Evolutionary conservation across 1,284 basidiomycete species (phyloP).

Genomic region (Peniophora sp.): DNA sequence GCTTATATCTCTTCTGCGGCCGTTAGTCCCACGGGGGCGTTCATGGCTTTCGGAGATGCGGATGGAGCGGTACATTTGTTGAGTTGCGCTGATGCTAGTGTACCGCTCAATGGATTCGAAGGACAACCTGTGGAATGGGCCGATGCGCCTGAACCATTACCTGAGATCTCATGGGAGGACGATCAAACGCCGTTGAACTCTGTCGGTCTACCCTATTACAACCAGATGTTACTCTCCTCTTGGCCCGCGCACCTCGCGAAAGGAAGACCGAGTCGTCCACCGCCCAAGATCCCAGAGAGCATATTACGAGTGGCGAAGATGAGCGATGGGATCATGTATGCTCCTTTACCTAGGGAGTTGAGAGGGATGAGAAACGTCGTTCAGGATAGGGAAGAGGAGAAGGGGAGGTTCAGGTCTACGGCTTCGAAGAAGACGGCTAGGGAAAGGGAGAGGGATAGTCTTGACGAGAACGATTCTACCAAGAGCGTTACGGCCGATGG

Average conservation of each 20-base stretch:
- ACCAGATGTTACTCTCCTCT: slow-evolving; percentile 71
- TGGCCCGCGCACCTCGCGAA: slow-evolving; percentile 52
- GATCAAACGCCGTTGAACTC: slow-evolving; percentile 84
- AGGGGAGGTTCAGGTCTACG: slow-evolving; percentile 73
- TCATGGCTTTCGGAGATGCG: slow-evolving; percentile 88
- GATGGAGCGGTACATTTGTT: slow-evolving; percentile 84
- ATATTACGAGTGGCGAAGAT: slow-evolving; percentile 75
- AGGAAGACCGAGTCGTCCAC: slow-evolving; percentile 48
- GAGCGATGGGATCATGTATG: slow-evolving; percentile 88
- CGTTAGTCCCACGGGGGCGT: slow-evolving; percentile 82
- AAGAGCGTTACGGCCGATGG: slow-evolving; percentile 69
- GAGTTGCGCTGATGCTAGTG: slow-evolving; percentile 56
- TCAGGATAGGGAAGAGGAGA: slow-evolving; percentile 38
- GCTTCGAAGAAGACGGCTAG: slow-evolving; percentile 25
- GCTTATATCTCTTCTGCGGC: slow-evolving; percentile 80
- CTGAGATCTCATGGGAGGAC: slow-evolving; percentile 76
- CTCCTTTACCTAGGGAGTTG: slow-evolving; percentile 76
- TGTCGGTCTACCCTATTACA: slow-evolving; percentile 89
- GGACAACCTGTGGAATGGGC: slow-evolving; percentile 82
- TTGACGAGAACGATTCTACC: slow-evolving; percentile 33
- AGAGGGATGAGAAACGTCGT: slow-evolving; percentile 79
- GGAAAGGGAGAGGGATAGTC: slow-evolving; percentile 18
- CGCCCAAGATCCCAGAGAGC: slow-evolving; percentile 72
- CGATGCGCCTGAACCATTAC: slow-evolving; percentile 62
- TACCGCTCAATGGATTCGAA: slow-evolving; percentile 85